These are phyloP conservation scores for Alternaria brassicae DNA, from an alignment of 2,329 filamentous ascomycete species.

Conservation along the genomic window DNA sequence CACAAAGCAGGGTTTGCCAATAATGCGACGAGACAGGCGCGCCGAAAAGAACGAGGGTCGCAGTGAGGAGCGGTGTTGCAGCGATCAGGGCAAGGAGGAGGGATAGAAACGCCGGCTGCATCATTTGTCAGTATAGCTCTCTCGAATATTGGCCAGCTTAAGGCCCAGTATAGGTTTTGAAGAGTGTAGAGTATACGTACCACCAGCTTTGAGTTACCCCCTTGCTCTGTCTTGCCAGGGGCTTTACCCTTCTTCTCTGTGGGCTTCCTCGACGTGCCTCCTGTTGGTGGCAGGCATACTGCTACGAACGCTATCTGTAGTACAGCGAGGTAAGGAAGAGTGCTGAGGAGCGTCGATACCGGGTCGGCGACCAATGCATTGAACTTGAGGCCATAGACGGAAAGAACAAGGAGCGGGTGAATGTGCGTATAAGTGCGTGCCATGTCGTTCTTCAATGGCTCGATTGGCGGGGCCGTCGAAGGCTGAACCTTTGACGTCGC, in stretches of 20 bases:
- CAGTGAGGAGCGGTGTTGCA: conserved; percentile 63
- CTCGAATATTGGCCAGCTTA: too few species aligned
- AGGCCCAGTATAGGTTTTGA: background rate
- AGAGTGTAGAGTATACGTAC: conserved; percentile 42
- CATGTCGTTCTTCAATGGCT: conserved; percentile 56
- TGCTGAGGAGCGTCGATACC: conserved; percentile 65
- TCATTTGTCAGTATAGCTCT: background rate
- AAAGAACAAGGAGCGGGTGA: conserved; percentile 72
- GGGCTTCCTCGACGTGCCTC: conserved; percentile 45
- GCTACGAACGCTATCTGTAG: conserved; percentile 68
- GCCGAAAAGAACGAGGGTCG: conserved; percentile 83
- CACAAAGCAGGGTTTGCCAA: conserved; percentile 78
- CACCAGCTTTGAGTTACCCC: conserved; percentile 47
- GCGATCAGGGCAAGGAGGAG: conserved; percentile 65
- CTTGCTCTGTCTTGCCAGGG: conserved; percentile 33
- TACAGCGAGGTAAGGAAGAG: conserved; percentile 67
- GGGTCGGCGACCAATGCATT: conserved; percentile 73
- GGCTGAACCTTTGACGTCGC: conserved; percentile 30
- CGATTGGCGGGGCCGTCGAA: conserved; percentile 50
- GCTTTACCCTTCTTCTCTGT: conserved; percentile 49
- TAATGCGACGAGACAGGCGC: conserved; percentile 86
- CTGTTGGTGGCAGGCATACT: conserved; percentile 65
- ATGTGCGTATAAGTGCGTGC: conserved; percentile 67
- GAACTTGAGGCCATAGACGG: conserved; percentile 70
- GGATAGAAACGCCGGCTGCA: conserved; percentile 73